Evolutionary conservation across 148 eudicot species (phyloP).

Genomic region (Vaccinium myrtillus): DNA sequence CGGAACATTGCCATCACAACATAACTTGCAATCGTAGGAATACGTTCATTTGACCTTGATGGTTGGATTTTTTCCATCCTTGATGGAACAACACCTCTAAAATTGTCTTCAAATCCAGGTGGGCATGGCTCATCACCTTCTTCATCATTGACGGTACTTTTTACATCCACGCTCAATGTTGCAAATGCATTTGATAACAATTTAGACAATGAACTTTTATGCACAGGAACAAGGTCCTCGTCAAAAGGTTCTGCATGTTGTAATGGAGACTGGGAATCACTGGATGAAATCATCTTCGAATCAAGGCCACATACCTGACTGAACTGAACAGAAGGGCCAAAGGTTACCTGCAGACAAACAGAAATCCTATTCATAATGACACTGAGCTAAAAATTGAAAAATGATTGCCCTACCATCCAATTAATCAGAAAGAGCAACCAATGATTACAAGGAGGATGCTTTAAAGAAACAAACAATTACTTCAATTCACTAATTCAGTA

Average conservation of each 20-base stretch:
- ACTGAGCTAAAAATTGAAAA: not conserved
- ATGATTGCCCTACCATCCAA: not conserved
- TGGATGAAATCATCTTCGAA: conserved; percentile 21
- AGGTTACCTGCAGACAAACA: conserved; percentile 42
- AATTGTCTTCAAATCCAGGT: conserved; percentile 37
- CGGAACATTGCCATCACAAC: conserved; percentile 56
- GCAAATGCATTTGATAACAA: conserved; percentile 50
- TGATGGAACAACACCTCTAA: conserved; percentile 25
- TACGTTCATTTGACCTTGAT: conserved; percentile 26
- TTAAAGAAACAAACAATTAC: not conserved
- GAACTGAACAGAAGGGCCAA: conserved; percentile 23
- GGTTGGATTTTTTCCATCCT: conserved; percentile 28
- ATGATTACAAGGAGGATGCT: not conserved
- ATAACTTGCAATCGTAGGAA: conserved; percentile 30
- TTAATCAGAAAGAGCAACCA: not conserved
- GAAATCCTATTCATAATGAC: not conserved
- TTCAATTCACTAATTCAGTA: not conserved
- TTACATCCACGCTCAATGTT: conserved; percentile 39
- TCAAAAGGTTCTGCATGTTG: conserved; percentile 15
- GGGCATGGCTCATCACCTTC: conserved; percentile 41
- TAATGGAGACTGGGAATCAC: conserved; percentile 27
- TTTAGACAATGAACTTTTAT: conserved; percentile 27
- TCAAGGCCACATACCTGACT: conserved; percentile 21
- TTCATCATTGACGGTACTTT: conserved; percentile 24
- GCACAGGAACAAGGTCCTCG: conserved; percentile 22